A percentile compares a stretch with the other conserved stretches of the same genome.
Evolutionary conservation across 768 basidiomycete genomes (phyloP).

Genomic region (Agaricus subrufescens): DNA sequence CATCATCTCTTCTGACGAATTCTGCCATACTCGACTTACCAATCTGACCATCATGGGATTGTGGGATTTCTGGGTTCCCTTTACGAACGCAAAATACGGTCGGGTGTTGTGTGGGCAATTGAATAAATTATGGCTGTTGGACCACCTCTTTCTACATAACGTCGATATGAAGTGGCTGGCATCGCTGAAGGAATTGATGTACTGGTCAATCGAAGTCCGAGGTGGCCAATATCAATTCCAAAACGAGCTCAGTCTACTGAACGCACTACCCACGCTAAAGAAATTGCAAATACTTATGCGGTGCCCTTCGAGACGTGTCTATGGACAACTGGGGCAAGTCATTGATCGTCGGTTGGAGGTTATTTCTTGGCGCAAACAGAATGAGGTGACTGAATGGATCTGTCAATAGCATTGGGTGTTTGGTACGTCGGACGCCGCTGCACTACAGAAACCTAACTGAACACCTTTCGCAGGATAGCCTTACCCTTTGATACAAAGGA

Average conservation of each 20-base stretch:
- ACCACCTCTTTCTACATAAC: neutral
- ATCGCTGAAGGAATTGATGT: conserved; percentile 3
- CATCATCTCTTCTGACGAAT: neutral
- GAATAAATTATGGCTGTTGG: neutral
- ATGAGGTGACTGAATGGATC: conserved; percentile 3
- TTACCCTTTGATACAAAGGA: no score
- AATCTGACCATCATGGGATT: conserved; percentile 4
- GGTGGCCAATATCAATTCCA: neutral
- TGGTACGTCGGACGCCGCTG: neutral
- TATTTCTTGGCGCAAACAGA: neutral
- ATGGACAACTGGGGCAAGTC: neutral
- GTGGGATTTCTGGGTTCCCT: conserved; percentile 4
- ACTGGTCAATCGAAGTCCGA: conserved; percentile 1
- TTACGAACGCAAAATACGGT: neutral
- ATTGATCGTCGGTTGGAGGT: neutral
- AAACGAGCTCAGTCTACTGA: neutral
- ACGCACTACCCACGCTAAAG: neutral
- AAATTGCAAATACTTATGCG: neutral
- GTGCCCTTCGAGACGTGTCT: neutral
- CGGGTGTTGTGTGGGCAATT: neutral
- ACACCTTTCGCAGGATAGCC: no score
- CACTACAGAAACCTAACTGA: no score
- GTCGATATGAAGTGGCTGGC: conserved; percentile 1
- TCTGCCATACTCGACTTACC: neutral
- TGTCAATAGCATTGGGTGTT: neutral